Evolutionary conservation across 768 basidiomycete genomes (phyloP).

Genomic region (Sporobolomyces pararoseus): DNA sequence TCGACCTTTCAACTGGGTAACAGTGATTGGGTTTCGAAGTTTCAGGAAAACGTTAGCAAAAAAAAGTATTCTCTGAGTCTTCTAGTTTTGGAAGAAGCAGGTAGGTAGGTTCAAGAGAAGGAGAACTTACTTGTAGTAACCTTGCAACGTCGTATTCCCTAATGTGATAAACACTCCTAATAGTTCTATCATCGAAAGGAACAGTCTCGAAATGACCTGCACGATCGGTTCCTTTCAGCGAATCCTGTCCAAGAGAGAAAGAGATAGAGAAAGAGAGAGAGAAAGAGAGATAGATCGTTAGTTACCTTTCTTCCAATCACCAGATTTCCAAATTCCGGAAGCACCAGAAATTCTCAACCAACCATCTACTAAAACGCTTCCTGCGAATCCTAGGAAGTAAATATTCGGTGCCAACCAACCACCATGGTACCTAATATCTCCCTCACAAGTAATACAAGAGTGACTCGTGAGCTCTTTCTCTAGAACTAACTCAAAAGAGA

Average conservation of each 20-base stretch:
- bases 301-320: slow-evolving; percentile 66
- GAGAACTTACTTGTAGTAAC: slow-evolving; percentile 60
- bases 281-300: too few species aligned
- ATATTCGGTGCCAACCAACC: slow-evolving; percentile 97
- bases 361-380: slow-evolving; percentile 81
- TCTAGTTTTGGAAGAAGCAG: too few species aligned
- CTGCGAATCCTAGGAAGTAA: slow-evolving; percentile 89
- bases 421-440: slow-evolving; percentile 76
- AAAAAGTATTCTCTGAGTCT: too few species aligned
- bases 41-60: too few species aligned
- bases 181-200: slow-evolving; percentile 68
- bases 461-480: too few species aligned
- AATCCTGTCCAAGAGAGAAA: background rate
- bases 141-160: slow-evolving; percentile 78
- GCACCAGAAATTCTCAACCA: slow-evolving; percentile 75
- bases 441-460: too few species aligned
- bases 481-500: too few species aligned
- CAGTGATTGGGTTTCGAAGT: background rate
- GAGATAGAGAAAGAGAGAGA: background rate
- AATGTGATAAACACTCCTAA: slow-evolving; percentile 85
- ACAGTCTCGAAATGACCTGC: slow-evolving; percentile 69
- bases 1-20: slow-evolving; percentile 31
- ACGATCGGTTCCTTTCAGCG: background rate
- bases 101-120: background rate
- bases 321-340: slow-evolving; percentile 81